Conservation (phyloP, 371 early-diverging fungal genomes). For the Apophysomyces sp. region DNA sequence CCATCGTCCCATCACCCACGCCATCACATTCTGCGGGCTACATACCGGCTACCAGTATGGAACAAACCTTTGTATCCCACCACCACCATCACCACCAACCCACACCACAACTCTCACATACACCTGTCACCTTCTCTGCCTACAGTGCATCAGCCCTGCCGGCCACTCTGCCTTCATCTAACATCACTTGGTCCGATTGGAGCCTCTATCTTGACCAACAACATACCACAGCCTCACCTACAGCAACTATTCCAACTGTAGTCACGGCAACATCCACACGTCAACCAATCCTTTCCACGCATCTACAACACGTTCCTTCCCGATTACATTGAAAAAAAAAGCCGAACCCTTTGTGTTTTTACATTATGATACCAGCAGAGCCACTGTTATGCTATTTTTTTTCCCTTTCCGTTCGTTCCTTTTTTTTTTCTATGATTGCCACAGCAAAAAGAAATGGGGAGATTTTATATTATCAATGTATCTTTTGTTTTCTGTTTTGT, state of each 20-base stretch:
- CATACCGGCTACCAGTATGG: not conserved
- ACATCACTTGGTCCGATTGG: constrained; percentile 10
- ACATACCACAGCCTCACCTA: not conserved
- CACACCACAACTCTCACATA: not conserved
- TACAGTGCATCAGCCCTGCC: constrained; percentile 9
- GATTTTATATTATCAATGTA: not conserved
- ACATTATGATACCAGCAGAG: not conserved
- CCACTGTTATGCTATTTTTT: not conserved
- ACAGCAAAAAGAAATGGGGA: not conserved
- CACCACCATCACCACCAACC: constrained; percentile 1
- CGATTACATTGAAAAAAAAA: not conserved
- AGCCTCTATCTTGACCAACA: constrained; percentile 6
- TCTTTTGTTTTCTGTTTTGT: not conserved
- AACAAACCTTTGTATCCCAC: not conserved
- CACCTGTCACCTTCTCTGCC: constrained; percentile 3
- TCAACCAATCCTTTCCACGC: not conserved
- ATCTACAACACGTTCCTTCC: not conserved
- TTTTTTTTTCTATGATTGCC: not conserved
- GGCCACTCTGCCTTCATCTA: constrained; percentile 6
- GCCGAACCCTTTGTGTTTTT: not conserved
- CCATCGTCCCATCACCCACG: not conserved
- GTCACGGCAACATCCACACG: not conserved
- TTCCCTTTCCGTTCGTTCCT: no score
- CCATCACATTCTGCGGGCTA: not conserved
- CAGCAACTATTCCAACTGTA: not conserved